Evolutionary conservation across 1,139 yeast species (phyloP).

Genomic region (Lodderomyces margitis): DNA sequence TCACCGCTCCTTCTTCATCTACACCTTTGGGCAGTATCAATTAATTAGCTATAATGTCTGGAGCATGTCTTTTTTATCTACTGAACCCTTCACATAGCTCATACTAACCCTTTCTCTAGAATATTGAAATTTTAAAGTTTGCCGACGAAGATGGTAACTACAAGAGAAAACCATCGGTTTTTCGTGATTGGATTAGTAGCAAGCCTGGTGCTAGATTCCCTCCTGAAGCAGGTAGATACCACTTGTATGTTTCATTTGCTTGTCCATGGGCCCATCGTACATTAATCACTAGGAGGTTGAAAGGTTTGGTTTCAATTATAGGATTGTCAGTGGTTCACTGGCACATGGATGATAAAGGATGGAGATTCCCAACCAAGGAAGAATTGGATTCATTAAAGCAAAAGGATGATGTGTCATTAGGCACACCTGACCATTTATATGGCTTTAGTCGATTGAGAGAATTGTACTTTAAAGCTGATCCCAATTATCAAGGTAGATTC

Average conservation of each 20-base stretch:
- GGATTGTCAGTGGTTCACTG: slow-evolving; percentile 83
- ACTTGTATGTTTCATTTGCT: slow-evolving; percentile 81
- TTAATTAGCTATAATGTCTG: slow-evolving; percentile 12
- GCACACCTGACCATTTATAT: slow-evolving; percentile 67
- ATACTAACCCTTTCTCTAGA: slow-evolving; percentile 7
- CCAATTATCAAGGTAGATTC: slow-evolving; percentile 74
- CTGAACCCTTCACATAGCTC: too few species aligned
- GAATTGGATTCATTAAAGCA: slow-evolving; percentile 21
- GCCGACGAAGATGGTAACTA: slow-evolving; percentile 54
- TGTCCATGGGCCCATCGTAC: slow-evolving; percentile 98
- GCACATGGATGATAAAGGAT: slow-evolving; percentile 81
- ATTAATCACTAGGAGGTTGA: slow-evolving; percentile 69
- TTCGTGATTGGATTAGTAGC: slow-evolving; percentile 59
- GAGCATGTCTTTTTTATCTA: slow-evolving; percentile 11
- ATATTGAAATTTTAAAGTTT: slow-evolving; percentile 38
- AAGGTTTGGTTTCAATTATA: slow-evolving; percentile 66
- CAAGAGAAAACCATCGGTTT: slow-evolving; percentile 46
- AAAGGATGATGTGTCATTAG: slow-evolving; percentile 44
- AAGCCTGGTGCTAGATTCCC: slow-evolving; percentile 61
- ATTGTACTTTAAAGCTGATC: slow-evolving; percentile 70
- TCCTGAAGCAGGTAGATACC: slow-evolving; percentile 81
- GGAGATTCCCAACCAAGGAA: slow-evolving; percentile 61
- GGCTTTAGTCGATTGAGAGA: slow-evolving; percentile 62
- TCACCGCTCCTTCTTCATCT: too few species aligned
- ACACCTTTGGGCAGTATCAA: too few species aligned